phyloP scores from a whole-genome alignment of 163 green algal genomes.

The Chlamydomonas reinhardtii region DNA sequence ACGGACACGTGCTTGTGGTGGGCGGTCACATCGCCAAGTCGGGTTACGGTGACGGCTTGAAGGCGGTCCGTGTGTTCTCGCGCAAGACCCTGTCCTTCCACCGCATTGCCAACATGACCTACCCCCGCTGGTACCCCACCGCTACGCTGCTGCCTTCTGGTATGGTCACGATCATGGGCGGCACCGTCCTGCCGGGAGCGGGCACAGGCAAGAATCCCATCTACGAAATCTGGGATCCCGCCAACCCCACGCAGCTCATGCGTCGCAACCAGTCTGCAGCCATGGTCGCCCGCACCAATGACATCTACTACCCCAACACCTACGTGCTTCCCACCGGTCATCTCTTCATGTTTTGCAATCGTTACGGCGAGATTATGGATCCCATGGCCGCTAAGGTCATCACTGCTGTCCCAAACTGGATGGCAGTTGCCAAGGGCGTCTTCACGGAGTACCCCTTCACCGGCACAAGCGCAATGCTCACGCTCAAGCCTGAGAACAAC shows the following conservation, averaged over 20 bases:
- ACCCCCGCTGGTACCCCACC: conserved; percentile 53
- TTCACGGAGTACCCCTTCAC: conserved; percentile 51
- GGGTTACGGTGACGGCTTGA: conserved; percentile 46
- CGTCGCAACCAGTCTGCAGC: background rate
- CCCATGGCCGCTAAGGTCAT: background rate
- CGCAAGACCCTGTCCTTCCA: conserved; percentile 27
- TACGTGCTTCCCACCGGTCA: background rate
- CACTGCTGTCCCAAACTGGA: conserved; percentile 8
- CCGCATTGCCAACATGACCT: conserved; percentile 37
- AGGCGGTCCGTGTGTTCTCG: conserved; percentile 43
- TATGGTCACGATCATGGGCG: conserved; percentile 43
- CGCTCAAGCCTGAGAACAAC: conserved; percentile 29
- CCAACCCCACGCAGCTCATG: background rate
- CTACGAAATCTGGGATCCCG: conserved; percentile 42
- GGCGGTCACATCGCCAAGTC: conserved; percentile 55
- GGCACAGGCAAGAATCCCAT: conserved; percentile 26
- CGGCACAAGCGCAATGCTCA: conserved; percentile 41
- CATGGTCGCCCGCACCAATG: conserved; percentile 34
- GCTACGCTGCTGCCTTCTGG: conserved; percentile 45
- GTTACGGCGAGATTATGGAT: conserved; percentile 31
- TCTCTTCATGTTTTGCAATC: conserved; percentile 40
- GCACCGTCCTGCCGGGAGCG: conserved; percentile 36
- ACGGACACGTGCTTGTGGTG: conserved; percentile 52
- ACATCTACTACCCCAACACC: conserved; percentile 47
- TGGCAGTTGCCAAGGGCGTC: conserved; percentile 13